Percentiles rank a stretch among this genome's conserved stretches.
Evolutionary conservation across 192 early-diverging fungal genomes (phyloP).

Genomic region (Thamnidium elegans): DNA sequence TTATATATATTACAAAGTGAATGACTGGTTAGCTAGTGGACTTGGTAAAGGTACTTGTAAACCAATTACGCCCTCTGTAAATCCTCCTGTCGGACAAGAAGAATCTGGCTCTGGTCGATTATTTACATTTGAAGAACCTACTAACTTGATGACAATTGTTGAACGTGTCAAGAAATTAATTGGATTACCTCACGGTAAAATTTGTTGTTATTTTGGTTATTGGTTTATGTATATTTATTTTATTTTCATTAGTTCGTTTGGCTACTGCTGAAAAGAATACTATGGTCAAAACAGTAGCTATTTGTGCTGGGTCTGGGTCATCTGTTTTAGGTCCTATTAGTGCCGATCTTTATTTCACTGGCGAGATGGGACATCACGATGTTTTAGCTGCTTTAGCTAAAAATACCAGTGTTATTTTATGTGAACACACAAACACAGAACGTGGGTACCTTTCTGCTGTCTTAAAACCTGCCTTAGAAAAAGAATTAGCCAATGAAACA

Average conservation of each 20-base stretch:
- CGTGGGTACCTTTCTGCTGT: slow-evolving; percentile 74
- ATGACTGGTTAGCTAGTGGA: slow-evolving; percentile 87
- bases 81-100: slow-evolving; percentile 59
- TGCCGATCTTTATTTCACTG: slow-evolving; percentile 86
- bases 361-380: slow-evolving; percentile 96
- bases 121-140: slow-evolving; percentile 54
- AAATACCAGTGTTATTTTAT: slow-evolving; percentile 80
- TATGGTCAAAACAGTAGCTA: slow-evolving; percentile 73
- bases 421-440: slow-evolving; percentile 92
- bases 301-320: slow-evolving; percentile 89
- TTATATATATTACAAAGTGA: slow-evolving; percentile 49
- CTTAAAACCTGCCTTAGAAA: slow-evolving; percentile 60
- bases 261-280: slow-evolving; percentile 51
- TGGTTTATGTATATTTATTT: neutral
- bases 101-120: slow-evolving; percentile 60
- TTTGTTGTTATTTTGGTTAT: neutral
- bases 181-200: slow-evolving; percentile 61
- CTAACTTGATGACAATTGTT: slow-evolving; percentile 51
- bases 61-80: slow-evolving; percentile 39
- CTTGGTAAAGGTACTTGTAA: slow-evolving; percentile 46
- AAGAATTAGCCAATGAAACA: slow-evolving; percentile 37
- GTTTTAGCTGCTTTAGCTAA: slow-evolving; percentile 78
- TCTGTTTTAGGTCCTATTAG: slow-evolving; percentile 55
- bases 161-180: slow-evolving; percentile 62
- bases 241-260: slow-evolving; percentile 57